Percentiles rank a stretch among this genome's conserved stretches.
phyloP scores from a whole-genome alignment of 768 basidiomycete species.

The Collybia sp. region DNA sequence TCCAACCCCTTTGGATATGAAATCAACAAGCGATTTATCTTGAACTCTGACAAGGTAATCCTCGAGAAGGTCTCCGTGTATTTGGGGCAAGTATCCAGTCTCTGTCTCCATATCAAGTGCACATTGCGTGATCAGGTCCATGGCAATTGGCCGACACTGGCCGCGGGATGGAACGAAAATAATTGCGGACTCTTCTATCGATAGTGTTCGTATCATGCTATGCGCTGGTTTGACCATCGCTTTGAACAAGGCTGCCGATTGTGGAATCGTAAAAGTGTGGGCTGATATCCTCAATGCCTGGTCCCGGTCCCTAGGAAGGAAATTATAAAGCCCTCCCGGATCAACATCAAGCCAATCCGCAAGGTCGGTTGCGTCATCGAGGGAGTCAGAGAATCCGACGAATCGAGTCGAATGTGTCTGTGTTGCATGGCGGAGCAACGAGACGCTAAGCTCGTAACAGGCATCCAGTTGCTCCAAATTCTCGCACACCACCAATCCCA shows the following conservation, averaged over 20 bases:
- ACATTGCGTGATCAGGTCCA: constrained; percentile 85
- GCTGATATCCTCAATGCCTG: constrained; percentile 65
- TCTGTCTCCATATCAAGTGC: constrained; percentile 69
- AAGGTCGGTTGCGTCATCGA: constrained; percentile 77
- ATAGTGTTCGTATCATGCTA: constrained; percentile 52
- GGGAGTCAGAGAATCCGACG: constrained; percentile 72
- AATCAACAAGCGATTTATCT: constrained; percentile 62
- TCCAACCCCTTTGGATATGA: constrained; percentile 81
- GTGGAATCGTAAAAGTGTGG: constrained; percentile 80
- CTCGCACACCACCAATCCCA: constrained; percentile 76
- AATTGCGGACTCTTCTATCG: constrained; percentile 49
- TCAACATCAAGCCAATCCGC: constrained; percentile 82
- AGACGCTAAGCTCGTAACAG: constrained; percentile 78
- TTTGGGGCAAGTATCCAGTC: constrained; percentile 60
- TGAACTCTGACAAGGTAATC: constrained; percentile 52
- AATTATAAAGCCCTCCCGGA: constrained; percentile 58
- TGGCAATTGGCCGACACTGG: constrained; percentile 70
- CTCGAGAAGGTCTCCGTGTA: constrained; percentile 52
- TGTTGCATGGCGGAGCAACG: constrained; percentile 62
- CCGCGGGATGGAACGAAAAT: constrained; percentile 85
- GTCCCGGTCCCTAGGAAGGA: constrained; percentile 80
- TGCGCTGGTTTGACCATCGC: constrained; percentile 91
- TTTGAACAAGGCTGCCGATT: constrained; percentile 85
- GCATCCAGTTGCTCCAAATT: constrained; percentile 80
- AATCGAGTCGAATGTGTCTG: constrained; percentile 62